Evolutionary conservation across 345 rosid species (phyloP).

Genomic region (Pugionium dolabratum): DNA sequence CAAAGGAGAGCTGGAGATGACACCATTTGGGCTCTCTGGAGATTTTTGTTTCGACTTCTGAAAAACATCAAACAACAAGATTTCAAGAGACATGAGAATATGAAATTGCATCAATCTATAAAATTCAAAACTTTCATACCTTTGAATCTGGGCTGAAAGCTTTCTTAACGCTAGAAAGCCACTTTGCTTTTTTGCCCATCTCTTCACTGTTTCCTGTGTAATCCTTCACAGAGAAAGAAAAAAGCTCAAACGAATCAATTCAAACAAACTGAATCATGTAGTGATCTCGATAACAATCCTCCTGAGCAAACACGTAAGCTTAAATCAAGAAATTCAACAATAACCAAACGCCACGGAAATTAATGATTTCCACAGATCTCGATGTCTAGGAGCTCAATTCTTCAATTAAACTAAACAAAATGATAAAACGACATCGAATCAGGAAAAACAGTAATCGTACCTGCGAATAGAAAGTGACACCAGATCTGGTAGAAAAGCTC

Average conservation of each 20-base stretch:
- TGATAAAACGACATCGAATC: constrained; percentile 3
- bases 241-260: neutral
- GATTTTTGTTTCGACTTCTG: constrained; percentile 40
- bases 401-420: neutral
- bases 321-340: constrained; percentile 6
- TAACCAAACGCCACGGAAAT: neutral
- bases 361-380: constrained; percentile 29
- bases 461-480: constrained; percentile 29
- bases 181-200: constrained; percentile 93
- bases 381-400: constrained; percentile 21
- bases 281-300: constrained; percentile 4
- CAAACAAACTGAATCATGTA: constrained; percentile 16
- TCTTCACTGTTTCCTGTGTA: constrained; percentile 45
- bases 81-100: neutral
- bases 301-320: constrained; percentile 2
- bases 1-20: constrained; percentile 44
- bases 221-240: constrained; percentile 28
- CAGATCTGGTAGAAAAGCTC: constrained; percentile 33
- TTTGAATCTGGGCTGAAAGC: constrained; percentile 78
- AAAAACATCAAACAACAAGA: constrained; percentile 4
- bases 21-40: constrained; percentile 40
- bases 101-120: constrained; percentile 28
- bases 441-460: constrained; percentile 11
- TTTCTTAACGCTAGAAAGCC: constrained; percentile 87
- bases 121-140: constrained; percentile 39